phyloP scores from a whole-genome alignment of 2,329 filamentous ascomycete genomes.

The Stagonosporopsis chrysanthemi region DNA sequence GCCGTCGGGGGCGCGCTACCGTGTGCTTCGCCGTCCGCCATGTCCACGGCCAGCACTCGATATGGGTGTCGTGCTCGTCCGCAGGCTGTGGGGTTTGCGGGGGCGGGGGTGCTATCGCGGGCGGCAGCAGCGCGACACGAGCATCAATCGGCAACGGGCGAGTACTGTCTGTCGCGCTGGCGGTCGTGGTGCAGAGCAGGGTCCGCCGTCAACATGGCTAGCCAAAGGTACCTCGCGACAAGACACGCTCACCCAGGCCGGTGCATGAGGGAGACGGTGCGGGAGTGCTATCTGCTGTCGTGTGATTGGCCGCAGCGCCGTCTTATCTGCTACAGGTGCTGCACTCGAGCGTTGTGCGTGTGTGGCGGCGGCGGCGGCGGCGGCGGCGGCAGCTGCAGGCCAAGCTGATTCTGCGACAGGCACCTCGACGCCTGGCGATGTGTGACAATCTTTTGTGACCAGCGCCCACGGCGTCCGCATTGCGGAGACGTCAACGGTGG shows the following conservation, averaged over 20 bases:
- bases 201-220: slow-evolving; percentile 28
- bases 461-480: slow-evolving; percentile 7
- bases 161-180: slow-evolving; percentile 13
- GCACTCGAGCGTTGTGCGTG: neutral
- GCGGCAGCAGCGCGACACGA: slow-evolving; percentile 23
- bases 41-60: slow-evolving; percentile 22
- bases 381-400: slow-evolving; percentile 14
- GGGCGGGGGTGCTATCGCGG: slow-evolving; percentile 31
- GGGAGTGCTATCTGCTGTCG: slow-evolving; percentile 5
- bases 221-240: slow-evolving; percentile 17
- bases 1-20: slow-evolving; percentile 11
- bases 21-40: slow-evolving; percentile 9
- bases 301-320: slow-evolving; percentile 23
- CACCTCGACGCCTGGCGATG: neutral
- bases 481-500: slow-evolving; percentile 17
- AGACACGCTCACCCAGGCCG: slow-evolving; percentile 13
- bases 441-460: neutral
- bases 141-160: slow-evolving; percentile 36
- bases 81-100: slow-evolving; percentile 12
- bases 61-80: slow-evolving; percentile 13
- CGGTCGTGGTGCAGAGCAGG: slow-evolving; percentile 23
- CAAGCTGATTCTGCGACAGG: slow-evolving; percentile 7
- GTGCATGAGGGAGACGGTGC: slow-evolving; percentile 19
- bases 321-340: slow-evolving; percentile 24
- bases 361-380: slow-evolving; percentile 1